Evolutionary conservation across 768 basidiomycete species (phyloP).

Genomic region (Lepiota venenata): DNA sequence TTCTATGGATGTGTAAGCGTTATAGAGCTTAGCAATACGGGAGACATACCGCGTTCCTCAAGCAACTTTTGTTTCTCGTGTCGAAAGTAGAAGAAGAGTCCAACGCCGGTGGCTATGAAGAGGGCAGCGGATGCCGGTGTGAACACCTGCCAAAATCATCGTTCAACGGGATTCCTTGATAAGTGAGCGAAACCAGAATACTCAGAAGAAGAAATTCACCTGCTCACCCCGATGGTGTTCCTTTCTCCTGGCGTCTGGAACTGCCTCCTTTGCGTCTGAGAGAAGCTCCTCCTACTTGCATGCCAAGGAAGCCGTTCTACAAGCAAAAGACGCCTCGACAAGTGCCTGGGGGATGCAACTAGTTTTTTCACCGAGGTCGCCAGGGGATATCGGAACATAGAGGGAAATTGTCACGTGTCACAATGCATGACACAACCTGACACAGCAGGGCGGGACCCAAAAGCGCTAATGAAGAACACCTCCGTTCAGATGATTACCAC

Average conservation of each 20-base stretch:
- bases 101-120: conserved; percentile 80
- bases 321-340: too few species aligned
- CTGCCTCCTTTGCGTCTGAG: neutral
- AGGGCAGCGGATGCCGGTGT: conserved; percentile 81
- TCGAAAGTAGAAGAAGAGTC: conserved; percentile 85
- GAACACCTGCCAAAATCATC: conserved; percentile 63
- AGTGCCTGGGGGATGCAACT: too few species aligned
- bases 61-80: conserved; percentile 78
- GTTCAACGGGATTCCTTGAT: neutral
- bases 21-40: too few species aligned
- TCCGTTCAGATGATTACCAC: too few species aligned
- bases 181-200: neutral
- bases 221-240: conserved; percentile 9
- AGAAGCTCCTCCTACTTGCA: neutral
- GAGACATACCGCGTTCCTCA: conserved; percentile 60
- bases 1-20: conserved; percentile 39
- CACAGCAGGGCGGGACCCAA: too few species aligned
- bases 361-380: too few species aligned
- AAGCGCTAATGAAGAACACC: too few species aligned
- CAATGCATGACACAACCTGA: too few species aligned
- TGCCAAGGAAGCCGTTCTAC: too few species aligned
- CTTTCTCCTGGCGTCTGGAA: conserved; percentile 2
- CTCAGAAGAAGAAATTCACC: neutral
- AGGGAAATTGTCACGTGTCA: too few species aligned
- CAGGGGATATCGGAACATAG: too few species aligned